These are phyloP conservation scores for Fusarium temperatum DNA, from an alignment of 2,329 filamentous ascomycete species.

Conservation along the genomic window DNA sequence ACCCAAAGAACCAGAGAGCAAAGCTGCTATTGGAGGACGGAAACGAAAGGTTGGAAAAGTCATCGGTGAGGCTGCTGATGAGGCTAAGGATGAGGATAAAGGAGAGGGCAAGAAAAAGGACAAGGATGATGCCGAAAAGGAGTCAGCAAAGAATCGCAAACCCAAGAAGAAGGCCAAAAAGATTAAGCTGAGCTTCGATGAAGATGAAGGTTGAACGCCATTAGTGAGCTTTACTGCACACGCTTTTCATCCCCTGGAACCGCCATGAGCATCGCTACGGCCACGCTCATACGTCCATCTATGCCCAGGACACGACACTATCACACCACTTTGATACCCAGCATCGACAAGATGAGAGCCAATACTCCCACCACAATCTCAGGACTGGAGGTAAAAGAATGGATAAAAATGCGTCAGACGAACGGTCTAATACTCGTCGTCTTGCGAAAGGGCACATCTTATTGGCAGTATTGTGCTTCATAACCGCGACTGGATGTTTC, in stretches of 20 bases:
- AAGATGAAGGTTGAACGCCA: constrained; percentile 59
- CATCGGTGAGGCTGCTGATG: constrained; percentile 47
- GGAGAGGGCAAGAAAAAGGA: constrained; percentile 20
- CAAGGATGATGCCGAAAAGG: constrained; percentile 36
- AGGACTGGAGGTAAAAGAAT: neutral
- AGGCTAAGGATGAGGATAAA: constrained; percentile 24
- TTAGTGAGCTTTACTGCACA: neutral
- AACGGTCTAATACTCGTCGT: neutral
- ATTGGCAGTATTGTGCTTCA: neutral
- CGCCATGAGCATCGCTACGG: neutral
- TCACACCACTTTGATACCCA: neutral
- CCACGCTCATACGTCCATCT: neutral
- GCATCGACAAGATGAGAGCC: neutral
- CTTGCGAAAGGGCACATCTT: neutral
- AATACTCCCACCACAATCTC: no score
- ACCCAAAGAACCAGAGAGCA: constrained; percentile 42
- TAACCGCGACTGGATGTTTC: neutral
- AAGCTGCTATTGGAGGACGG: constrained; percentile 50
- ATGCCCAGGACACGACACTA: neutral
- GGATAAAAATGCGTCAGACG: neutral
- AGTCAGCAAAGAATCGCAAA: constrained; percentile 45
- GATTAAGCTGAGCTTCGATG: constrained; percentile 74
- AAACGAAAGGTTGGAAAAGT: constrained; percentile 62
- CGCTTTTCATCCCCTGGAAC: neutral
- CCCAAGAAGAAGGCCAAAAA: constrained; percentile 67